Evolutionary conservation across 306 rosid species (phyloP).

Genomic region (Rubus idaeus): DNA sequence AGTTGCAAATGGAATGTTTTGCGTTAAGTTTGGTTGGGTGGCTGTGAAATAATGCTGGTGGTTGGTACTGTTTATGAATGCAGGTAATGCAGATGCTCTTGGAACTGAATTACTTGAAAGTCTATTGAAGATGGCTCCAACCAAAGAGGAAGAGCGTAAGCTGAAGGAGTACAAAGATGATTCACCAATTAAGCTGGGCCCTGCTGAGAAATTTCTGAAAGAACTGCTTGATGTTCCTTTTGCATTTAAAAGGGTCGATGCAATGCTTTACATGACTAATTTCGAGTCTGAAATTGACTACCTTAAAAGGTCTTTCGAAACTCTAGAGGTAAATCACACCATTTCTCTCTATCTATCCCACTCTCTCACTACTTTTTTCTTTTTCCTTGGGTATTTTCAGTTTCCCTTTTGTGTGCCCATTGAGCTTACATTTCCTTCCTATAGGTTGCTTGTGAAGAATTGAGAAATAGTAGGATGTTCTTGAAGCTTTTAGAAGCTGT

Average conservation of each 20-base stretch:
- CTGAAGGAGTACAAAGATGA: slow-evolving; percentile 74
- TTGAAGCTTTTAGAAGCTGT: slow-evolving; percentile 95
- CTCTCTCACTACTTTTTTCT: neutral
- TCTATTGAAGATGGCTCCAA: slow-evolving; percentile 94
- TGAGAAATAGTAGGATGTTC: slow-evolving; percentile 90
- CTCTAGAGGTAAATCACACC: slow-evolving; percentile 61
- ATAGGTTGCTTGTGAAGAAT: slow-evolving; percentile 88
- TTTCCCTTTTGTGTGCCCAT: neutral
- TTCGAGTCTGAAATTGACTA: slow-evolving; percentile 90
- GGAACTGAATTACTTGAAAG: slow-evolving; percentile 89
- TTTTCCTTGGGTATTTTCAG: neutral
- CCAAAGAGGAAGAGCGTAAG: slow-evolving; percentile 94
- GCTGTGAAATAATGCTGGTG: slow-evolving; percentile 4
- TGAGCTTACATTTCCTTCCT: neutral
- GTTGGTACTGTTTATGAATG: slow-evolving; percentile 8
- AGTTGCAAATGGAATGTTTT: neutral
- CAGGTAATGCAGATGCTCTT: slow-evolving; percentile 85
- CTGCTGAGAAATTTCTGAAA: slow-evolving; percentile 92
- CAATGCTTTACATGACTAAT: slow-evolving; percentile 87
- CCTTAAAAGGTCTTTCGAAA: slow-evolving; percentile 74
- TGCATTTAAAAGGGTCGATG: slow-evolving; percentile 87
- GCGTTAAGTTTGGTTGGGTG: neutral
- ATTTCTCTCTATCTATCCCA: neutral
- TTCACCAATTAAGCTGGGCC: slow-evolving; percentile 80
- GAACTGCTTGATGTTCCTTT: slow-evolving; percentile 91